These are phyloP conservation scores for Grosmannia clavigera DNA, from an alignment of 2,329 filamentous ascomycete genomes.

Conservation along the genomic window DNA sequence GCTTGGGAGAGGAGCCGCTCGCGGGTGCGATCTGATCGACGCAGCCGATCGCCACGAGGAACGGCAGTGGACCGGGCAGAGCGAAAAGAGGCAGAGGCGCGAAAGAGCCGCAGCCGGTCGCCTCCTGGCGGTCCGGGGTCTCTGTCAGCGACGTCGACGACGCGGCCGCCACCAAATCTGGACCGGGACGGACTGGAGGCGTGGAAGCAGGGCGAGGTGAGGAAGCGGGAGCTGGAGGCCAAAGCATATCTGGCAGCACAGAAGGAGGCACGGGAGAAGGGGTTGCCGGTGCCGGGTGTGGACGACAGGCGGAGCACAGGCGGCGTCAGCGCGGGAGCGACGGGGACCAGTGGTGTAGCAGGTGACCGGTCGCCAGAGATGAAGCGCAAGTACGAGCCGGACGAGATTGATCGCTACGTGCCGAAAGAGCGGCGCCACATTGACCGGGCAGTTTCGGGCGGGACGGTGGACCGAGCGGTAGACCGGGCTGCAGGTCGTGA, in stretches of 20 bases:
- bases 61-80: not conserved
- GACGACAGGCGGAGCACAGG: slow-evolving; percentile 32
- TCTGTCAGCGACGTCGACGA: slow-evolving; percentile 7
- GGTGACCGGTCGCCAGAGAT: slow-evolving; percentile 31
- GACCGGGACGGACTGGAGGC: slow-evolving; percentile 39
- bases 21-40: not conserved
- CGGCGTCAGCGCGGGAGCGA: not conserved
- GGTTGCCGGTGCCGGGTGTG: slow-evolving; percentile 44
- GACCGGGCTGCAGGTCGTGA: slow-evolving; percentile 8
- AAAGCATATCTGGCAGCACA: slow-evolving; percentile 52
- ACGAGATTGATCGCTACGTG: slow-evolving; percentile 36
- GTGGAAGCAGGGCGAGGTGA: slow-evolving; percentile 49
- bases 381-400: slow-evolving; percentile 25
- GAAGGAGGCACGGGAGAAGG: slow-evolving; percentile 47
- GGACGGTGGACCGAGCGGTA: not conserved
- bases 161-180: slow-evolving; percentile 25
- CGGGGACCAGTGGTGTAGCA: not conserved
- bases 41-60: not conserved
- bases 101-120: slow-evolving; percentile 33
- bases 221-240: slow-evolving; percentile 49
- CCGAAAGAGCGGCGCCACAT: slow-evolving; percentile 26
- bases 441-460: slow-evolving; percentile 17
- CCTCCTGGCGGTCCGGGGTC: not conserved
- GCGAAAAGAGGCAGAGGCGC: slow-evolving; percentile 17
- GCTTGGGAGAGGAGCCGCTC: slow-evolving; percentile 7